These are phyloP conservation scores for Trifolium subterraneum DNA, from an alignment of 306 rosid species.

Conservation along the genomic window DNA sequence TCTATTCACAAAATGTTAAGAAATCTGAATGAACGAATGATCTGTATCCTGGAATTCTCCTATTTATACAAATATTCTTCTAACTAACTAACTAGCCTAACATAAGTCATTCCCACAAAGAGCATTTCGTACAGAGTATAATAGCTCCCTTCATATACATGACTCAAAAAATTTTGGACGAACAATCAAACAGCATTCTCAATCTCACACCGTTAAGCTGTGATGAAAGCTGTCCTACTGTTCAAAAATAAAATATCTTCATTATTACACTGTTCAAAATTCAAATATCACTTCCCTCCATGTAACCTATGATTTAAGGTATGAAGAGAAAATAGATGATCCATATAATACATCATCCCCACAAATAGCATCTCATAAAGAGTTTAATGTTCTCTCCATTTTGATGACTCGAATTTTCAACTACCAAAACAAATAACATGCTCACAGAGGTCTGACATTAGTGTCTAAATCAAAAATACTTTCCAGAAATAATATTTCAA, in stretches of 20 bases:
- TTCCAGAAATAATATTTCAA: constrained; percentile 32
- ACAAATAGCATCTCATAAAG: constrained; percentile 11
- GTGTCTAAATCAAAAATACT: neutral
- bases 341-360: neutral
- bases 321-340: constrained; percentile 9
- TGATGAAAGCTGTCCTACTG: neutral
- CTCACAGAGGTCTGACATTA: neutral
- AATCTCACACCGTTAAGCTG: neutral
- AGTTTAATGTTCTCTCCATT: neutral
- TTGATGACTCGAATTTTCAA: neutral
- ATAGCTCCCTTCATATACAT: constrained; percentile 1
- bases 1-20: neutral
- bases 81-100: too few relatives aligned
- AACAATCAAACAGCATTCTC: constrained; percentile 11
- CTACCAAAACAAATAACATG: constrained; percentile 13
- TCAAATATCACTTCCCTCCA: neutral
- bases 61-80: too few relatives aligned
- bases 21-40: neutral
- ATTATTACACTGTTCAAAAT: neutral
- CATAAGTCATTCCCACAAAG: constrained; percentile 5
- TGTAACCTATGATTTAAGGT: constrained; percentile 22
- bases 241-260: neutral
- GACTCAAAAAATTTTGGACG: neutral
- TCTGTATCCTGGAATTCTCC: neutral
- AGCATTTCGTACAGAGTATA: neutral